Evolutionary conservation across 176 grass and related monocot genomes (phyloP).

Genomic region (Avena eriantha): DNA sequence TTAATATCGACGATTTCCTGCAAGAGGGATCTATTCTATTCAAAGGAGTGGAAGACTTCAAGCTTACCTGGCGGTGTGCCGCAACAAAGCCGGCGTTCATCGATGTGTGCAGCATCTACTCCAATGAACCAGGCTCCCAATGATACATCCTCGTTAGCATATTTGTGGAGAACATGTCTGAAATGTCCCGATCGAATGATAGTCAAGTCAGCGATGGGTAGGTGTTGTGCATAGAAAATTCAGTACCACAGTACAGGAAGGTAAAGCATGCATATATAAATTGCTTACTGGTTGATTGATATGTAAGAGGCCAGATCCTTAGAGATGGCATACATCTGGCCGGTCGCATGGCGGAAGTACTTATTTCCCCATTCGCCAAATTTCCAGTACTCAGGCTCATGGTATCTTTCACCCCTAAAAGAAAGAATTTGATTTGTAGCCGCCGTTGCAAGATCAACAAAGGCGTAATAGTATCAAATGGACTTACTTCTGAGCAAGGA

Average conservation of each 20-base stretch:
- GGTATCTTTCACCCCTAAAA: conserved; percentile 58
- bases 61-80: conserved; percentile 63
- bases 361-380: conserved; percentile 69
- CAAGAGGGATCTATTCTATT: background rate
- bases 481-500: conserved; percentile 91
- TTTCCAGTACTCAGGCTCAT: conserved; percentile 76
- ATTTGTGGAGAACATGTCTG: conserved; percentile 82
- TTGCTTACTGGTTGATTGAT: conserved; percentile 61
- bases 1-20: background rate
- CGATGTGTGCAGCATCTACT: conserved; percentile 63
- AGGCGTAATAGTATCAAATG: background rate
- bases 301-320: conserved; percentile 71
- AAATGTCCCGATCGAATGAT: conserved; percentile 11
- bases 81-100: conserved; percentile 70
- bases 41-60: background rate
- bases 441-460: background rate
- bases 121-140: conserved; percentile 79
- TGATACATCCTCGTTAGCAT: conserved; percentile 81
- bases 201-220: background rate
- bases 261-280: background rate
- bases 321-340: conserved; percentile 67
- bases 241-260: background rate
- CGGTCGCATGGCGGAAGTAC: conserved; percentile 61
- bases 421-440: background rate
- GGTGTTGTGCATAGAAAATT: background rate